Conservation (phyloP, 1,139 yeast genomes). For the Yarrowia galli region DNA sequence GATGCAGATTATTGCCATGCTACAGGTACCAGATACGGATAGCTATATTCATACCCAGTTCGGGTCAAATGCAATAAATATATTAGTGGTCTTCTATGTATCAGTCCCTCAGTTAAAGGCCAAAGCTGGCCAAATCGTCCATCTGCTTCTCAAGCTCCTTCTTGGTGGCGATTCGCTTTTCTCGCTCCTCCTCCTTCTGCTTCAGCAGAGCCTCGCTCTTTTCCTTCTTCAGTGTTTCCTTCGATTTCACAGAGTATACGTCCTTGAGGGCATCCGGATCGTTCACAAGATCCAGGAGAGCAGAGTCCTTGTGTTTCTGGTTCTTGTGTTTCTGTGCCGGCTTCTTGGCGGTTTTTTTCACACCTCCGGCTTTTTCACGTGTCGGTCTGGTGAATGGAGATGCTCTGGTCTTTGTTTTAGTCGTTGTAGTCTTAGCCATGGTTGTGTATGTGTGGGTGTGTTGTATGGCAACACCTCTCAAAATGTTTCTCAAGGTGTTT, state of each 20-base stretch:
- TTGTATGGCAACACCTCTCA: conserved; percentile 11
- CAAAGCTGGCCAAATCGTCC: conserved; percentile 28
- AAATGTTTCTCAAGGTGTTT: conserved; percentile 14
- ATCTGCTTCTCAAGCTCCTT: conserved; percentile 34
- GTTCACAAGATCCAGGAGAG: conserved; percentile 18
- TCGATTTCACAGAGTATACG: conserved; percentile 26
- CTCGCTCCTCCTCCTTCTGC: conserved; percentile 30
- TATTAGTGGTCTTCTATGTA: background rate
- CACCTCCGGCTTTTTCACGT: conserved; percentile 2
- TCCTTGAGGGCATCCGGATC: conserved; percentile 13
- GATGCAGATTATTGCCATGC: too few species aligned
- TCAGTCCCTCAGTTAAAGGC: background rate
- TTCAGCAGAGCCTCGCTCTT: conserved; percentile 20
- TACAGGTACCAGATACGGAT: too few species aligned
- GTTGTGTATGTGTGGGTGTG: background rate
- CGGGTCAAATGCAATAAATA: conserved; percentile 25
- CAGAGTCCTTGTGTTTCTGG: conserved; percentile 31
- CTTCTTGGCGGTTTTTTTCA: conserved; percentile 16
- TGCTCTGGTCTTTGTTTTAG: conserved; percentile 1
- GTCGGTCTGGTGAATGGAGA: background rate
- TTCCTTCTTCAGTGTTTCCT: conserved; percentile 28
- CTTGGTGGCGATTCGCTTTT: conserved; percentile 18
- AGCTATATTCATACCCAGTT: too few species aligned
- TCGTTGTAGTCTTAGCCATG: conserved; percentile 12
- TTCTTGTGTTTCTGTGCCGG: background rate